Evolutionary conservation across 306 rosid species (phyloP).

Genomic region (Chamaecrista fasciculata): DNA sequence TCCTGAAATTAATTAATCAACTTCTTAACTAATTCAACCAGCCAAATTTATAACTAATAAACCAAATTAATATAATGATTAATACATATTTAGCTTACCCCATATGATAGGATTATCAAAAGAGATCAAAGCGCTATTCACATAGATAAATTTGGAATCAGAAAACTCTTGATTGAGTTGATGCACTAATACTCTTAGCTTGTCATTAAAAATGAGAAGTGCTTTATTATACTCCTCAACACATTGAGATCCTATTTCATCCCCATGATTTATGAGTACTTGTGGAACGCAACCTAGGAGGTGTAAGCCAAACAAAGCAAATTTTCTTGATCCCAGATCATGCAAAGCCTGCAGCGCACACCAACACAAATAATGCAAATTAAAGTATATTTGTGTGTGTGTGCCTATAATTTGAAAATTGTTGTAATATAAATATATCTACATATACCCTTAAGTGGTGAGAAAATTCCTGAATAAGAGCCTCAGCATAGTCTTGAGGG

Average conservation of each 20-base stretch:
- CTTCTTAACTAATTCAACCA: too few relatives aligned
- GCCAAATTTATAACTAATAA: too few relatives aligned
- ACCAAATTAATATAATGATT: too few relatives aligned
- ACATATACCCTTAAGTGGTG: slow-evolving; percentile 32
- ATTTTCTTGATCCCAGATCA: slow-evolving; percentile 60
- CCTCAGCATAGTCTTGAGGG: slow-evolving; percentile 36
- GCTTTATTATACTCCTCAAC: slow-evolving; percentile 34
- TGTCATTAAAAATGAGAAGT: slow-evolving; percentile 35
- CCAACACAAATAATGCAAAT: too few relatives aligned
- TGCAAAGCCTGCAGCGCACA: slow-evolving; percentile 51
- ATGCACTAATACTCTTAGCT: slow-evolving; percentile 36
- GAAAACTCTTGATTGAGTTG: slow-evolving; percentile 31
- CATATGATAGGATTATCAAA: not conserved
- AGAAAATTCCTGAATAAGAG: slow-evolving; percentile 35
- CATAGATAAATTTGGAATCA: slow-evolving; percentile 38
- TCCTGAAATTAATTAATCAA: too few relatives aligned
- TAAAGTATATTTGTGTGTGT: too few relatives aligned
- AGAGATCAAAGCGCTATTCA: not conserved
- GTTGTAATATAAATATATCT: too few relatives aligned
- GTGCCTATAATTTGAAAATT: too few relatives aligned
- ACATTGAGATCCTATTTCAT: slow-evolving; percentile 44
- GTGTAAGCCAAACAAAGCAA: slow-evolving; percentile 49
- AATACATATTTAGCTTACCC: too few relatives aligned
- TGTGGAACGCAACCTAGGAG: slow-evolving; percentile 55
- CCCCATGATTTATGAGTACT: slow-evolving; percentile 36